Base-by-base conservation (phyloP, 208 protist species). In the Angomonas ambiguus region DNA sequence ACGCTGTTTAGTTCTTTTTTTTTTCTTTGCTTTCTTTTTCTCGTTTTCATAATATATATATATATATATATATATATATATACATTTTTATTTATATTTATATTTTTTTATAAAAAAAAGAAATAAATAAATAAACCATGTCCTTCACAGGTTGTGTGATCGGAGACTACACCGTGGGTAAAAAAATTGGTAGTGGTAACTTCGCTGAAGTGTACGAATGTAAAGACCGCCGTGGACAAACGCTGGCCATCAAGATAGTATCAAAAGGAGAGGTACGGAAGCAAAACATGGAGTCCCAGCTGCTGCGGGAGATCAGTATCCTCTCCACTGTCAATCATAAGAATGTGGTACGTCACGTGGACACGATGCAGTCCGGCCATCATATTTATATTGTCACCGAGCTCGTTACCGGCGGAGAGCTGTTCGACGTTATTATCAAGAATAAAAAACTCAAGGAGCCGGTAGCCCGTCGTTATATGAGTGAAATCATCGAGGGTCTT, bases 401-500 rank as follows among this genome's bases (percentile, higher is more conserved):
- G 69, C 83, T 96, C 0, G 82, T 96, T 16, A 88, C 82, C 1
- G 93, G 95, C 24, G 97, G 97, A 1, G 94, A 98, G 80, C 71
- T 98, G 28, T 98, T 98, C 32, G 89, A 96, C 28, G 90, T 89
- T 51, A 97, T 98, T 61, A 81, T 85, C 0, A 57, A 64, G 4
- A 83, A 80, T 24, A 94, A 92, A 56, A 77, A 80, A 34, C 95
- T 98, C 45, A 66, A 82, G 22, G 96, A 98, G 69, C 51, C 67
- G 6, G 91, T 75, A 1, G 93, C 92, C 10, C 83, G 95, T 2
- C 48, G 72, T 11, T 98, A 97, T 77, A 98, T 98, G 69, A 93
- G 97, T 61, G 94, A 98, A 79, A 79, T 98, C 20, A 95, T 98
- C 28, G 76, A 83, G 5, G 96, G 93, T n/a, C 80, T 98, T 41